Conservation (phyloP, 2,329 filamentous ascomycete genomes). For the Alternaria brassicicola region DNA sequence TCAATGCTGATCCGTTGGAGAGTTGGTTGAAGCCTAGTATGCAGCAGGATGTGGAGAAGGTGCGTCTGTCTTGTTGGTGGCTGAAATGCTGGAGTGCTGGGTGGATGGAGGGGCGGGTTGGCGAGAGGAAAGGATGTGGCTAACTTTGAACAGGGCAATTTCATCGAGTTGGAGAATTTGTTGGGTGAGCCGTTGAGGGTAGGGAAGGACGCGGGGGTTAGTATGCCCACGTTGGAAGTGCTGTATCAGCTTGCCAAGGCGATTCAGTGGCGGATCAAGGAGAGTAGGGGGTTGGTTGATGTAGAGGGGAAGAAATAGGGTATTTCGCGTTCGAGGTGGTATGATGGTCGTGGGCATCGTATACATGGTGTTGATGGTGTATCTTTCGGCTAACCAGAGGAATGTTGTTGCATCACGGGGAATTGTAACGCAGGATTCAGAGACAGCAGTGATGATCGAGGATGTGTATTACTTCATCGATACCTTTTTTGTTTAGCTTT, state of each 20-base stretch:
- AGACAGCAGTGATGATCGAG: neutral
- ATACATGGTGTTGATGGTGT: neutral
- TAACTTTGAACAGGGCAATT: slow-evolving; percentile 56
- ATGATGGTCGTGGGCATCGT: neutral
- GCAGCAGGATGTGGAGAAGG: slow-evolving; percentile 60
- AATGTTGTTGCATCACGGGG: neutral
- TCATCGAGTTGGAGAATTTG: slow-evolving; percentile 63
- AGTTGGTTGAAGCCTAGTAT: slow-evolving; percentile 61
- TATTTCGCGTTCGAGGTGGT: no score
- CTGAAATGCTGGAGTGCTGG: no score
- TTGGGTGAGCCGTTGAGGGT: slow-evolving; percentile 63
- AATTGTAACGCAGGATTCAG: neutral
- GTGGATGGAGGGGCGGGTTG: no score
- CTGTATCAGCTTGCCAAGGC: slow-evolving; percentile 58
- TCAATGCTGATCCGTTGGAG: slow-evolving; percentile 58
- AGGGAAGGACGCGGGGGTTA: slow-evolving; percentile 56
- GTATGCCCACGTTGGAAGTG: slow-evolving; percentile 57
- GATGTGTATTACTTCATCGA: neutral
- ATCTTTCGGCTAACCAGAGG: no score
- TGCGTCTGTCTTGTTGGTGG: slow-evolving; percentile 18
- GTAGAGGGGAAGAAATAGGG: slow-evolving; percentile 26
- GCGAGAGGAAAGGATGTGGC: no score
- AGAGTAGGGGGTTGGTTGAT: slow-evolving; percentile 50
- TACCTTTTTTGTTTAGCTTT: no score
- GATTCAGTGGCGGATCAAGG: slow-evolving; percentile 57